Base-by-base conservation (phyloP, 352 stramenopile genomes). In the Pilasporangium apinafurcum region DNA sequence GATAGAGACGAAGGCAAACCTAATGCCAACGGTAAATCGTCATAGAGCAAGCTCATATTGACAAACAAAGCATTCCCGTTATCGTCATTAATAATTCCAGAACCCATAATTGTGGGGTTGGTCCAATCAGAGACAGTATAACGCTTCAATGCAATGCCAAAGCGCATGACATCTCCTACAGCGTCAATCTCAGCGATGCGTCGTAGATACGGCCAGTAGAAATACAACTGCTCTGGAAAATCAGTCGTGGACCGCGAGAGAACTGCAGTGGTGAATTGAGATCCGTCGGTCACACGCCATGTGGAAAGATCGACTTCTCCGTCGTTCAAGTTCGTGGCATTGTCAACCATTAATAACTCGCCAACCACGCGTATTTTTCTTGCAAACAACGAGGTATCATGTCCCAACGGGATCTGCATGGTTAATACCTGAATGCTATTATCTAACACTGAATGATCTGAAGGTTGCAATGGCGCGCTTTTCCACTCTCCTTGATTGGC, bases 191-290 rank as follows among this genome's bases (percentile, higher is more conserved):
- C 49, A 22, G 59, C 62, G 20, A 81, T 33, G n/a, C 73, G 70
- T 1, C 50, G 62, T 6, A 59, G 26, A 20, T 75, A 68, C 2
- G 43, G 37, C 73, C 73, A 86, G 37, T 81, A 83, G 30, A 86
- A 79, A 14, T 65, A 48, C 13, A 86, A 37, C 20, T 63, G 68
- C 5, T 48, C 13, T 4, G 67, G 67, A 14, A 73, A 82, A 2
- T 59, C 44, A 10, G 30, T 32, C 16, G 53, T 50, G 13, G 66
- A 50, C 0, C 45, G 54, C 8, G 56, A 31, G 14, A 74, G 40
- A 7, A 83, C 26, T 1, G 54, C 54, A 1, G 65, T 86, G 16
- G 61, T 64, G 54, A 86, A 86, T 39, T 84, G 70, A 5, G 70
- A 81, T 7, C 73, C 60, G 24, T 86, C 70, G 0, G 70, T 83